phyloP scores from a whole-genome alignment of 371 early-diverging fungal species.

The Actinomortierella wolfii region DNA sequence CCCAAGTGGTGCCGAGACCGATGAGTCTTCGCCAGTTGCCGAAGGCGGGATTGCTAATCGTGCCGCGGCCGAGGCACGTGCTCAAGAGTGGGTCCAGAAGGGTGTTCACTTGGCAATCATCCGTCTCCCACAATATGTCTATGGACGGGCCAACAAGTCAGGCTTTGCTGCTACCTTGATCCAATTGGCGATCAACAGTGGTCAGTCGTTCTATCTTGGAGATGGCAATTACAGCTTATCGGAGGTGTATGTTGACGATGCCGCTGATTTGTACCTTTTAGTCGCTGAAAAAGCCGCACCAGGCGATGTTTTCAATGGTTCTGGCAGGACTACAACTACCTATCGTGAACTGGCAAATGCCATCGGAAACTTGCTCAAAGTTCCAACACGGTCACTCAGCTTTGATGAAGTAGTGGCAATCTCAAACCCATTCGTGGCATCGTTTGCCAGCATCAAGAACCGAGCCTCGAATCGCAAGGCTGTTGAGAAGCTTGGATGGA shows the following conservation, averaged over 20 bases:
- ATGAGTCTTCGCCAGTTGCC: background rate
- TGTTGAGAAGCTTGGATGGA: too few species aligned
- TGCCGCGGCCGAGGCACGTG: background rate
- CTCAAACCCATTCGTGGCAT: background rate
- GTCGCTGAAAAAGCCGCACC: background rate
- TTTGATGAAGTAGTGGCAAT: background rate
- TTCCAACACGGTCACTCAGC: background rate
- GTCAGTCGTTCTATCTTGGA: background rate
- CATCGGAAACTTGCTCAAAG: background rate
- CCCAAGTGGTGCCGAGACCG: background rate
- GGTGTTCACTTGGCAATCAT: background rate
- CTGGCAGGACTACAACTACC: background rate
- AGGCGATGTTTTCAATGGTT: background rate
- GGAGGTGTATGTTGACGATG: conserved; percentile 1
- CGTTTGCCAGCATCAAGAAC: background rate
- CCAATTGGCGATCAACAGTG: background rate
- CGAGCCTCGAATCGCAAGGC: too few species aligned
- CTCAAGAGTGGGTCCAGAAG: background rate
- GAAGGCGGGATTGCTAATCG: background rate
- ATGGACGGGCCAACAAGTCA: conserved; percentile 1
- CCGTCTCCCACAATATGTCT: background rate
- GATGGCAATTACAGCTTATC: background rate
- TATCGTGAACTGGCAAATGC: background rate
- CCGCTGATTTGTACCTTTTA: conserved; percentile 1
- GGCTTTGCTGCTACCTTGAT: background rate